These are phyloP conservation scores for Coelastrella sp. DNA, from an alignment of 139 green algal genomes.

Conservation along the genomic window DNA sequence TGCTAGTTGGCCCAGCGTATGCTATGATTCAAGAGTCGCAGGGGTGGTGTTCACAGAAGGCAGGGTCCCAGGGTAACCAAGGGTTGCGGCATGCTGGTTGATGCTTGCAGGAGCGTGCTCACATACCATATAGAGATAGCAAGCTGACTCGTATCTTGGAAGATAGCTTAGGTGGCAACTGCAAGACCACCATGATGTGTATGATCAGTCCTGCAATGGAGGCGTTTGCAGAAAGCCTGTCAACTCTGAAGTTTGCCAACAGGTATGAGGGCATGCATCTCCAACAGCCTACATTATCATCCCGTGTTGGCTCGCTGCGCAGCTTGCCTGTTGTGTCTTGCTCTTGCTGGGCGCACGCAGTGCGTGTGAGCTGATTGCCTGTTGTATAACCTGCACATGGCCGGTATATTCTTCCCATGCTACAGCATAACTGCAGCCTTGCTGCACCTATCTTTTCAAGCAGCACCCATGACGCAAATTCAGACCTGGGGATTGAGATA, in stretches of 20 bases:
- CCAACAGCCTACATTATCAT: no score
- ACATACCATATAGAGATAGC: constrained; percentile 96
- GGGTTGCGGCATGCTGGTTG: not conserved
- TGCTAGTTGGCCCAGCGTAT: no score
- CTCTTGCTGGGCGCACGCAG: no score
- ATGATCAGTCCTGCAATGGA: constrained; percentile 88
- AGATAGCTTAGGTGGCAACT: constrained; percentile 96
- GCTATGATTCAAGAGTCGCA: no score
- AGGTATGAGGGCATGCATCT: constrained; percentile 38
- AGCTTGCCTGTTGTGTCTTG: no score
- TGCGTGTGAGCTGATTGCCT: no score
- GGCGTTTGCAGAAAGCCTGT: constrained; percentile 65
- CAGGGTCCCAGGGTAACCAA: not conserved
- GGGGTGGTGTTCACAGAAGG: no score
- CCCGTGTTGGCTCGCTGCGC: no score
- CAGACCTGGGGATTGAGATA: not conserved
- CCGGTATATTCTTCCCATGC: no score
- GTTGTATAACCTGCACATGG: no score
- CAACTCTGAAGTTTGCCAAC: constrained; percentile 93
- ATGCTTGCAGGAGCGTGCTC: constrained; percentile 51
- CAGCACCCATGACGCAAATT: not conserved
- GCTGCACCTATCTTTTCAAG: not conserved
- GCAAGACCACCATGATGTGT: constrained; percentile 94
- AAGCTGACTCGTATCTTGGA: constrained; percentile 98
- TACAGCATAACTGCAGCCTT: no score